Percentiles rank a stretch among this genome's conserved stretches.
phyloP scores from a whole-genome alignment of 2,329 filamentous ascomycete species.

The Colletotrichum abscissum region DNA sequence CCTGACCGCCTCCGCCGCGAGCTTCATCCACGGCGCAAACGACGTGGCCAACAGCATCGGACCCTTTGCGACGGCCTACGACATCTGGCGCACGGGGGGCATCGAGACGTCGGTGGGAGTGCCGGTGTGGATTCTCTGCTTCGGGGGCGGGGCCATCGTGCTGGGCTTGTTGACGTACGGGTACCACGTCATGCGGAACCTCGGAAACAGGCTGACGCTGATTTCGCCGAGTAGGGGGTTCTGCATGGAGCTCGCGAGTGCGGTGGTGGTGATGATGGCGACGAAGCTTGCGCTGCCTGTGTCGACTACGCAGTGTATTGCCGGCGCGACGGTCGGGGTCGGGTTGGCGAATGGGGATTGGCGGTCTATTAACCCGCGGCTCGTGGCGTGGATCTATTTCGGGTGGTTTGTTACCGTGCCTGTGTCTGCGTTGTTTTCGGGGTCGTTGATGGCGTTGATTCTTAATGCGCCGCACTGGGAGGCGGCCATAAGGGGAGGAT shows the following conservation, averaged over 20 bases:
- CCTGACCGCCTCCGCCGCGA: constrained; percentile 63
- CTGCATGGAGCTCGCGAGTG: constrained; percentile 62
- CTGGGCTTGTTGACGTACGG: constrained; percentile 72
- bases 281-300: constrained; percentile 62
- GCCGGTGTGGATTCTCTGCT: constrained; percentile 61
- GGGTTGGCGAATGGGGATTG: constrained; percentile 61
- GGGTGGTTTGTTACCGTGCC: constrained; percentile 65
- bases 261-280: constrained; percentile 64
- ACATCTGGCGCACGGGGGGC: constrained; percentile 57
- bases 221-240: constrained; percentile 65
- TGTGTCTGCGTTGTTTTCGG: constrained; percentile 60
- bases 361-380: constrained; percentile 60
- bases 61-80: constrained; percentile 64
- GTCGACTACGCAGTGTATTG: constrained; percentile 63
- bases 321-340: constrained; percentile 63
- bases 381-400: constrained; percentile 58
- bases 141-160: constrained; percentile 60
- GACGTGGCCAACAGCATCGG: constrained; percentile 65
- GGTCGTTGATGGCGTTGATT: constrained; percentile 64
- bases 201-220: constrained; percentile 66
- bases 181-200: constrained; percentile 70
- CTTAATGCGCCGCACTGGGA: constrained; percentile 61
- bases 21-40: constrained; percentile 67
- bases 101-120: constrained; percentile 50
- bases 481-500: too few relatives aligned